Base-by-base conservation (phyloP, 345 rosid species). In the Acer saccharum region DNA sequence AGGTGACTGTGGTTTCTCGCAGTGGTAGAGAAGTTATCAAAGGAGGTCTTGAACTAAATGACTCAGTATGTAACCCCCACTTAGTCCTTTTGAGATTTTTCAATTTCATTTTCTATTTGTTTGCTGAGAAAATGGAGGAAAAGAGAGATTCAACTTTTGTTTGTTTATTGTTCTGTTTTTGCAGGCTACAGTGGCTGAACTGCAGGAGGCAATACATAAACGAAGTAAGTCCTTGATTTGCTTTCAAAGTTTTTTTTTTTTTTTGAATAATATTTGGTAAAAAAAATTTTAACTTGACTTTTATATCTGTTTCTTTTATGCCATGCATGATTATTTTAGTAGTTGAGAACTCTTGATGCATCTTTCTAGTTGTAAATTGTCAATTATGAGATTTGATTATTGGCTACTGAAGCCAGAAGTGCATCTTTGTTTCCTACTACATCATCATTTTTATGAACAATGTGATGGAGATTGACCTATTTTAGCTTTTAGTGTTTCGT, bases 181-280 rank as follows among this genome's bases (percentile, higher is more conserved):
- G 78, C 80, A 96, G 99, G 98, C 98, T 57, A 94, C 92, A 6
- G 98, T 96, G 74, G 89, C 90, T 84, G 97, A 94, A 88, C 88
- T 94, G 87, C 98, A 94, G 85, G 94, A 92, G 77, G 95, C 94
- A 68, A 92, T 96, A 85, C 88, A 94, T 68, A 86, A 86, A 82
- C 77, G 93, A 88, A 91, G 99, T 92, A 82, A 82, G 89, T 86
- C 32, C 52, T 58, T 73, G 41, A 55, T 23, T 14, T 12, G 0
- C 32, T 35, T 65, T 0, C 39, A 32, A 18, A 57, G 72, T 46
- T 14, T 21, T 20, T 50, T 35, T 57, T 32, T 17, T 46, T 27
- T 74, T 23, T 4, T n/a, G n/a, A 12, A 72, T 39, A 60, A 35
- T 52, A 44, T 29, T 20, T 70, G 23, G 17, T 9, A 60, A 8